These are phyloP conservation scores for Penicillium arizonense DNA, from an alignment of 495 filamentous ascomycete genomes.

Conservation along the genomic window DNA sequence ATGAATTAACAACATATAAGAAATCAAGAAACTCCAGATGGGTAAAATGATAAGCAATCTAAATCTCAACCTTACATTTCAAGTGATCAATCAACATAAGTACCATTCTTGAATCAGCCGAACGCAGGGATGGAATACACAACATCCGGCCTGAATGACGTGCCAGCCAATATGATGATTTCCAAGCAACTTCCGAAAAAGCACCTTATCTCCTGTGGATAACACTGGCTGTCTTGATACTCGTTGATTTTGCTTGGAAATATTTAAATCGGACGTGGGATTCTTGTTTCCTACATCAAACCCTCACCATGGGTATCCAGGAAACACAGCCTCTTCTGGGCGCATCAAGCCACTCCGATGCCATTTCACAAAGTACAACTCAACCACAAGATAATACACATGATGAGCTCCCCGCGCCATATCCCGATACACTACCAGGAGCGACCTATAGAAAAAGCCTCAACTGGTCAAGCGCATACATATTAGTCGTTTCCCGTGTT, in stretches of 20 bases:
- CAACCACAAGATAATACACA: not conserved
- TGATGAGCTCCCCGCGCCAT: not conserved
- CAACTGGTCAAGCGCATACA: conserved; percentile 67
- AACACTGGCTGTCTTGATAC: not conserved
- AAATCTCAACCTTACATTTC: too few relatives aligned
- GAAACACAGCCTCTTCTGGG: conserved; percentile 31
- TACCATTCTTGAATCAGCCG: not conserved
- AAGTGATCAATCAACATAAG: too few relatives aligned
- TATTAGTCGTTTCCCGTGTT: conserved; percentile 73
- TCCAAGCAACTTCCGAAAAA: conserved; percentile 22
- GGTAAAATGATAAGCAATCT: too few relatives aligned
- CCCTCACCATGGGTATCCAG: conserved; percentile 14
- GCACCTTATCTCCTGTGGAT: not conserved
- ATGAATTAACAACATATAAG: too few relatives aligned
- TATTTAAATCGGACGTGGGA: not conserved
- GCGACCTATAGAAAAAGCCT: conserved; percentile 32
- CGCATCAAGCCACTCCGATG: not conserved
- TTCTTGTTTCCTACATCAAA: not conserved
- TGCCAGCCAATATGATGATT: conserved; percentile 27
- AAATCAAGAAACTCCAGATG: too few relatives aligned
- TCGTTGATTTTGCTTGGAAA: not conserved
- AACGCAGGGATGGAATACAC: conserved; percentile 13
- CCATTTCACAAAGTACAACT: not conserved
- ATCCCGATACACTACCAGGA: conserved; percentile 15
- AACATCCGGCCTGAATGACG: conserved; percentile 32